These are phyloP conservation scores for Alternaria ventricosa DNA, from an alignment of 2,329 filamentous ascomycete genomes.

Conservation along the genomic window DNA sequence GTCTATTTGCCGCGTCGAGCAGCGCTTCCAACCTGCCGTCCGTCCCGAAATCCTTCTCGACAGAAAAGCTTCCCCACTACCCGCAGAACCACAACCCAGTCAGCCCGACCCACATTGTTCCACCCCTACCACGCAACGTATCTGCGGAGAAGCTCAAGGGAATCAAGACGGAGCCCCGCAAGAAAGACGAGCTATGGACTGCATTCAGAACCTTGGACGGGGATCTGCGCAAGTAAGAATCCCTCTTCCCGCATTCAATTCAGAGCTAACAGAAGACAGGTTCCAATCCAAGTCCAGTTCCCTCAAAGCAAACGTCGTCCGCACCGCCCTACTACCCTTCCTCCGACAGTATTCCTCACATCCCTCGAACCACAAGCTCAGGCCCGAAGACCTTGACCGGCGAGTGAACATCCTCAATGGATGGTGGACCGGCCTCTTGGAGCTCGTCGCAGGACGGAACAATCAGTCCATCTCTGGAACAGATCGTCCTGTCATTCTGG, in stretches of 20 bases:
- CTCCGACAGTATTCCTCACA: slow-evolving; percentile 73
- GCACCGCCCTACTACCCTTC: slow-evolving; percentile 76
- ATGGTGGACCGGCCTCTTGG: slow-evolving; percentile 86
- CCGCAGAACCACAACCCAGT: slow-evolving; percentile 39
- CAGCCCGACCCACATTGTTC: slow-evolving; percentile 46
- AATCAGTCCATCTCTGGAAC: slow-evolving; percentile 80
- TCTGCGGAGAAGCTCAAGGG: slow-evolving; percentile 51
- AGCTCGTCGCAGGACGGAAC: slow-evolving; percentile 78
- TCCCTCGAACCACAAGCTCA: slow-evolving; percentile 68
- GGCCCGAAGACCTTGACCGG: slow-evolving; percentile 82
- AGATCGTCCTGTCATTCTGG: slow-evolving; percentile 81
- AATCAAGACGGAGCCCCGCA: slow-evolving; percentile 53
- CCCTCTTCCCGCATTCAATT: not conserved
- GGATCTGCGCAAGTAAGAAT: slow-evolving; percentile 68
- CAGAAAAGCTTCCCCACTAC: slow-evolving; percentile 52
- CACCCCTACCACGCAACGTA: slow-evolving; percentile 52
- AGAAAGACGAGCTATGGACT: slow-evolving; percentile 73
- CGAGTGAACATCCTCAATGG: slow-evolving; percentile 81
- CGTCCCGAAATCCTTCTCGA: slow-evolving; percentile 58
- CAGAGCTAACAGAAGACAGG: slow-evolving; percentile 41
- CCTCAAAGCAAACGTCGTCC: slow-evolving; percentile 77
- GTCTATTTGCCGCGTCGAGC: slow-evolving; percentile 37
- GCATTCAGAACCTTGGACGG: slow-evolving; percentile 71
- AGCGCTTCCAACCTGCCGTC: slow-evolving; percentile 47
- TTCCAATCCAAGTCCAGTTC: slow-evolving; percentile 77